Evolutionary conservation across 116 monocot species (phyloP).

Genomic region (Dioscorea cayenensis): DNA sequence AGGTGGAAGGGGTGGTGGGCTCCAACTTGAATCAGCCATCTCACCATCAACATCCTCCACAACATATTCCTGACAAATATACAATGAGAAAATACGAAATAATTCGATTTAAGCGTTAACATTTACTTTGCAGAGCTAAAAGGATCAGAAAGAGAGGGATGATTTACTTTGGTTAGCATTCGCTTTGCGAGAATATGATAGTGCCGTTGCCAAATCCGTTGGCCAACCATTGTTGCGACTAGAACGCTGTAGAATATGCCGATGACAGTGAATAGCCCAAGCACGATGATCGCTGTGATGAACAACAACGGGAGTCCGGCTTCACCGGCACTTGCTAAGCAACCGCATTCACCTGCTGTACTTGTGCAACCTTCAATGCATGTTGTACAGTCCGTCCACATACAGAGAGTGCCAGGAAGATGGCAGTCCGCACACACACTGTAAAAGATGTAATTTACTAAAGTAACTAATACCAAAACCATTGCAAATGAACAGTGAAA

Average conservation of each 20-base stretch:
- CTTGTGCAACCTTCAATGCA: slow-evolving; percentile 90
- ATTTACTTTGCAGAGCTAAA: not conserved
- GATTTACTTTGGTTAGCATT: slow-evolving; percentile 92
- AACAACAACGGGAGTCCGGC: slow-evolving; percentile 85
- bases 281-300: slow-evolving; percentile 80
- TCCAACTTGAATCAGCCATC: slow-evolving; percentile 31
- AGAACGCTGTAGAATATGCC: slow-evolving; percentile 99
- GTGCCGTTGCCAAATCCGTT: slow-evolving; percentile 98
- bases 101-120: not conserved
- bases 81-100: not conserved
- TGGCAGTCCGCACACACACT: slow-evolving; percentile 97
- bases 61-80: slow-evolving; percentile 37
- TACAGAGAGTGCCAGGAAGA: slow-evolving; percentile 96
- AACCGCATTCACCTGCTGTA: slow-evolving; percentile 91
- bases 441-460: not conserved
- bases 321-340: slow-evolving; percentile 89
- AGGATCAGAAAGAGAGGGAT: not conserved
- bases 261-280: slow-evolving; percentile 89
- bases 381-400: slow-evolving; percentile 99
- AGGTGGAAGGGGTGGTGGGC: slow-evolving; percentile 34
- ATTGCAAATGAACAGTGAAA: not conserved
- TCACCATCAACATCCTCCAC: slow-evolving; percentile 53
- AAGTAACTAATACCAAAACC: not conserved
- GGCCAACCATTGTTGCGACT: slow-evolving; percentile 98
- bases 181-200: slow-evolving; percentile 98